Percentiles rank a stretch among this genome's conserved stretches.
Conservation (phyloP, 2,329 filamentous ascomycete genomes). For the Aspergillus tubingensis region DNA sequence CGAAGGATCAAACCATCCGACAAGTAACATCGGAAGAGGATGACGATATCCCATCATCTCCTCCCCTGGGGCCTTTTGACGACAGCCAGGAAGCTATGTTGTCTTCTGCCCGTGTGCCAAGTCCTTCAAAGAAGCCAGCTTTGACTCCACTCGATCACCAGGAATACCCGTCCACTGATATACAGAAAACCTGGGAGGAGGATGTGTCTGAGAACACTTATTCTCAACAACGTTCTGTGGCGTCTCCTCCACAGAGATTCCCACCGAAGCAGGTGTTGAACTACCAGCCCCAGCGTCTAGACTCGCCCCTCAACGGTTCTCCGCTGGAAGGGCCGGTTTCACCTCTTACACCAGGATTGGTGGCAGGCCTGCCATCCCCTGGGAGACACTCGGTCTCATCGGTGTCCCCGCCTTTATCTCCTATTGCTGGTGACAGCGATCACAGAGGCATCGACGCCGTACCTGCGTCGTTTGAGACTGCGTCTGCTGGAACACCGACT, state of each 20-base stretch:
- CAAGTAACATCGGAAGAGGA: slow-evolving; percentile 36
- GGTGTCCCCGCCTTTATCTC: slow-evolving; percentile 62
- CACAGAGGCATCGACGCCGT: slow-evolving; percentile 42
- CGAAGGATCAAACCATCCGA: slow-evolving; percentile 37
- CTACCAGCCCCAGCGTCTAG: slow-evolving; percentile 57
- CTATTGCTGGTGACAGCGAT: slow-evolving; percentile 32
- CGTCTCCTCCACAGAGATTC: slow-evolving; percentile 34
- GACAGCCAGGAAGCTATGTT: slow-evolving; percentile 20
- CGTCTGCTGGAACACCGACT: slow-evolving; percentile 59
- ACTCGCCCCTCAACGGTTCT: slow-evolving; percentile 69
- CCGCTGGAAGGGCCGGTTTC: slow-evolving; percentile 49
- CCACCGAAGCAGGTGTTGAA: slow-evolving; percentile 23
- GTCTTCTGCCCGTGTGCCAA: slow-evolving; percentile 25
- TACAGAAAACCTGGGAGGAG: slow-evolving; percentile 13
- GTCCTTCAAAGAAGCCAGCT: slow-evolving; percentile 28
- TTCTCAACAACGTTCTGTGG: slow-evolving; percentile 24
- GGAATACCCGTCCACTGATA: slow-evolving; percentile 25
- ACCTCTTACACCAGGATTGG: slow-evolving; percentile 62
- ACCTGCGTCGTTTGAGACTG: slow-evolving; percentile 57
- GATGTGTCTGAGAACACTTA: slow-evolving; percentile 11
- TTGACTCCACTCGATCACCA: slow-evolving; percentile 20
- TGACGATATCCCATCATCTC: slow-evolving; percentile 24
- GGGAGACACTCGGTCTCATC: slow-evolving; percentile 63
- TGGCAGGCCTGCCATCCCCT: slow-evolving; percentile 70
- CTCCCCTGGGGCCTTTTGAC: slow-evolving; percentile 23